Evolutionary conservation across 2,329 filamentous ascomycete genomes (phyloP), one percentile per base, ranked within the genome.

Genomic region (Alternaria dauci): DNA sequence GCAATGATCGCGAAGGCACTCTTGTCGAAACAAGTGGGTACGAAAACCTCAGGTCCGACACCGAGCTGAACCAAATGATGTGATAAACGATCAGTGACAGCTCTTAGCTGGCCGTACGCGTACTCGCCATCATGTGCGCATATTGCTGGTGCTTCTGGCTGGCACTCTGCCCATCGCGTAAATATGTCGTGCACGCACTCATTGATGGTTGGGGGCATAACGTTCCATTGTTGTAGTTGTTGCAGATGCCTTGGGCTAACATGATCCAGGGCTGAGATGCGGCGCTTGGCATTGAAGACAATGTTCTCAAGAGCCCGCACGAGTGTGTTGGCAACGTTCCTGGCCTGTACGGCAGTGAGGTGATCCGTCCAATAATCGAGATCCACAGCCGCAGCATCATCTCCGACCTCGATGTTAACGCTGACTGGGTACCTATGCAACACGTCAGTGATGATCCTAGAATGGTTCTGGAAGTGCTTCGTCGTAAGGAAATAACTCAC

Each of bases 401-500:
- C 81, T 6, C 78, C 76, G 2, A 81, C 78, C 59, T 84, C 82
- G 20, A 84, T 80, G 50, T 84, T 84, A 54, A 84, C 70, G 16
- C 80, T 83, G 0, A 84, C 74, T 2, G 80, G 78, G 61, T 83
- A 82, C 20, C 61, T 63, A 16, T 8, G 8, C 7, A 28, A 5
- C 5, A 14, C 5, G 43, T 59, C 44, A 59, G 38, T 44, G 16
- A 7, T 11, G 18, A 32, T n/a, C 25, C 6, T 25, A 4, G 3
- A 7, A 20, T 9, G 7, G 8, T 14, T 25, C 52, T 5, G 4
- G 20, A 5, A 25, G 39, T 25, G 20, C 1, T 25, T 25, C 12
- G 5, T 25, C 4, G 20, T 0, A 28, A 8, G 5, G 8, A 34
- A 12, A 8, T 18, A 11, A 54, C 61, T 58, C 52, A 68, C 66